Evolutionary conservation across 1,284 basidiomycete species (phyloP).

Genomic region (Irpex sp.): DNA sequence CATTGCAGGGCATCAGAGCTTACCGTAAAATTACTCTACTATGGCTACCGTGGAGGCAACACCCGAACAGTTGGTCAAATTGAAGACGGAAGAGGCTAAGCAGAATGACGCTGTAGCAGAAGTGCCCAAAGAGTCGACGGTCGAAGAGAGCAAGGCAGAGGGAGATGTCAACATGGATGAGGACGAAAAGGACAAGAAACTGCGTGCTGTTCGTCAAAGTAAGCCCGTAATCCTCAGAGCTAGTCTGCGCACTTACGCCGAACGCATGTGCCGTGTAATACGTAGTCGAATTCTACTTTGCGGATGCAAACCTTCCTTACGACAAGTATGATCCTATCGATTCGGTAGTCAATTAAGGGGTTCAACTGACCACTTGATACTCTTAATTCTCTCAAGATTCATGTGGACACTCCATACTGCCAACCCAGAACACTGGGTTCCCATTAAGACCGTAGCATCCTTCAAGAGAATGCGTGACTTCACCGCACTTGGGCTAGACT

Average conservation of each 20-base stretch:
- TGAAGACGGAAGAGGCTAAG: slow-evolving; percentile 10
- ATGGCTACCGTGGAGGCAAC: slow-evolving; percentile 10
- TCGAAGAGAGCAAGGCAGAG: slow-evolving; percentile 3
- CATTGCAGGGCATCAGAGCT: not conserved
- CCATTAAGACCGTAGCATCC: slow-evolving; percentile 83
- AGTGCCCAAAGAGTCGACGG: slow-evolving; percentile 4
- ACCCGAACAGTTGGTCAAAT: slow-evolving; percentile 9
- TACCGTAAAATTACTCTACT: not conserved
- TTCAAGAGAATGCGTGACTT: slow-evolving; percentile 96
- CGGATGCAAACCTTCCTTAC: slow-evolving; percentile 92
- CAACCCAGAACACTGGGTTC: slow-evolving; percentile 86
- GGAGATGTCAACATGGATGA: slow-evolving; percentile 14
- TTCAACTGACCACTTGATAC: not conserved
- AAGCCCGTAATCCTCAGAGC: slow-evolving; percentile 15
- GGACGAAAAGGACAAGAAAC: slow-evolving; percentile 30
- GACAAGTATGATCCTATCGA: slow-evolving; percentile 63
- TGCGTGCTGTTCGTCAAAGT: slow-evolving; percentile 48
- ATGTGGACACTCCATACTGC: slow-evolving; percentile 88
- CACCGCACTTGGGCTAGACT: slow-evolving; percentile 52
- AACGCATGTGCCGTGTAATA: not conserved
- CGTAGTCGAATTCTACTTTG: slow-evolving; percentile 96
- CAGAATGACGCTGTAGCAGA: not conserved
- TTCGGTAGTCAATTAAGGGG: not conserved
- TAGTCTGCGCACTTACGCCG: not conserved
- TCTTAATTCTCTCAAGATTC: slow-evolving; percentile 59